phyloP scores from a whole-genome alignment of 2,329 filamentous ascomycete species.

The Clonostachys rosea region DNA sequence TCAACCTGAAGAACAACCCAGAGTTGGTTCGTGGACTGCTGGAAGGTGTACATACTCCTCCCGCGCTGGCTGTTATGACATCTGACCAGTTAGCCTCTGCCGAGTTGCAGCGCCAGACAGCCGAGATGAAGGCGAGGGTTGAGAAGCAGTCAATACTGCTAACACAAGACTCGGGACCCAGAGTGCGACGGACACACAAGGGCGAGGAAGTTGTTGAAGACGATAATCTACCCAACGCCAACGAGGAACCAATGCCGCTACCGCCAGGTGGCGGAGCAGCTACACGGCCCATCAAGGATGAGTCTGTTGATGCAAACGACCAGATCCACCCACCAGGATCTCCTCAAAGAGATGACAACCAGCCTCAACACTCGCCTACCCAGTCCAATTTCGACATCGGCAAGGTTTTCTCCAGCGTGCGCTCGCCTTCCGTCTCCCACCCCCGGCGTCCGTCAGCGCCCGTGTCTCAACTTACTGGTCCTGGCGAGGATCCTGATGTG shows the following conservation, averaged over 20 bases:
- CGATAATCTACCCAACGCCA: constrained; percentile 38
- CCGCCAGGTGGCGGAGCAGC: constrained; percentile 9
- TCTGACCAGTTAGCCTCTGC: constrained; percentile 89
- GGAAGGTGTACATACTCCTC: constrained; percentile 64
- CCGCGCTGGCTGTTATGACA: constrained; percentile 82
- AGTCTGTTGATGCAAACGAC: constrained; percentile 18
- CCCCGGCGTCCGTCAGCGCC: constrained; percentile 44
- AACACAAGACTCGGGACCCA: constrained; percentile 62
- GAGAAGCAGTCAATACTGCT: constrained; percentile 85
- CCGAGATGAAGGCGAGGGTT: constrained; percentile 70
- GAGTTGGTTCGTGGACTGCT: constrained; percentile 73
- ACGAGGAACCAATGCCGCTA: constrained; percentile 21
- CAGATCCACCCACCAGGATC: constrained; percentile 21
- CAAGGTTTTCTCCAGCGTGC: constrained; percentile 78
- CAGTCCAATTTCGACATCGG: constrained; percentile 73
- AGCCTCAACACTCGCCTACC: constrained; percentile 45
- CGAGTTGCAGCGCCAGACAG: constrained; percentile 75
- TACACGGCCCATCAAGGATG: constrained; percentile 24
- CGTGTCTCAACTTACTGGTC: constrained; percentile 40
- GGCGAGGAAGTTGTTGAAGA: constrained; percentile 87
- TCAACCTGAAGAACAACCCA: constrained; percentile 86
- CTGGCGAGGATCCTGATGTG: constrained; percentile 79
- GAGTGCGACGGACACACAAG: constrained; percentile 88
- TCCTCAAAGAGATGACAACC: constrained; percentile 38
- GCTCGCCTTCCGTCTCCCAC: constrained; percentile 59